Evolutionary conservation across 345 rosid genomes (phyloP).

Genomic region (Citropsis articulata): DNA sequence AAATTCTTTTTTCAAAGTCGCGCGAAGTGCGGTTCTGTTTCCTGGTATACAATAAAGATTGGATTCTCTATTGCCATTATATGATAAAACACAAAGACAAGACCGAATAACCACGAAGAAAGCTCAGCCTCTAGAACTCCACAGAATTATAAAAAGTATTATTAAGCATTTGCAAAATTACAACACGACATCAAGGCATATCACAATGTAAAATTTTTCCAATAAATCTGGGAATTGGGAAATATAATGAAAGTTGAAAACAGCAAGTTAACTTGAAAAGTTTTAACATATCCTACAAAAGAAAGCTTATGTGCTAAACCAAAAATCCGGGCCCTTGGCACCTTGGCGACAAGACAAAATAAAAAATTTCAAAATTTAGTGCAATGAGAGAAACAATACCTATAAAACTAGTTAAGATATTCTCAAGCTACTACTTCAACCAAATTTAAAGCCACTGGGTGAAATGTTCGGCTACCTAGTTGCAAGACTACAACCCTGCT

Average conservation of each 20-base stretch:
- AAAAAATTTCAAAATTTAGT: background rate
- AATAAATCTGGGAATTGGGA: background rate
- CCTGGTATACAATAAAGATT: background rate
- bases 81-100: too few relatives aligned
- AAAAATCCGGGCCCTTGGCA: conserved; percentile 34
- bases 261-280: conserved; percentile 3
- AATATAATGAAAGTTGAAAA: conserved; percentile 14
- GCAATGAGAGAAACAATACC: too few relatives aligned
- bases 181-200: background rate
- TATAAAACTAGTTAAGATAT: too few relatives aligned
- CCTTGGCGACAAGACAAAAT: conserved; percentile 13
- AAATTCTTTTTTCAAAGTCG: too few relatives aligned
- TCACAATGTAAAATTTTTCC: background rate
- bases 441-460: too few relatives aligned
- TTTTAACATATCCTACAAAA: background rate
- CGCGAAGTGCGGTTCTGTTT: too few relatives aligned
- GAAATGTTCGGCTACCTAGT: too few relatives aligned
- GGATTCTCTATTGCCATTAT: background rate
- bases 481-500: too few relatives aligned
- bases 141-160: background rate
- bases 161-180: background rate
- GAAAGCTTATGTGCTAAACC: conserved; percentile 34
- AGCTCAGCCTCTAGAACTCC: background rate
- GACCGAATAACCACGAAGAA: background rate
- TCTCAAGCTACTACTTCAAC: too few relatives aligned